Evolutionary conservation across 2,329 filamentous ascomycete genomes (phyloP).

Genomic region (Lecanicillium sp.): DNA sequence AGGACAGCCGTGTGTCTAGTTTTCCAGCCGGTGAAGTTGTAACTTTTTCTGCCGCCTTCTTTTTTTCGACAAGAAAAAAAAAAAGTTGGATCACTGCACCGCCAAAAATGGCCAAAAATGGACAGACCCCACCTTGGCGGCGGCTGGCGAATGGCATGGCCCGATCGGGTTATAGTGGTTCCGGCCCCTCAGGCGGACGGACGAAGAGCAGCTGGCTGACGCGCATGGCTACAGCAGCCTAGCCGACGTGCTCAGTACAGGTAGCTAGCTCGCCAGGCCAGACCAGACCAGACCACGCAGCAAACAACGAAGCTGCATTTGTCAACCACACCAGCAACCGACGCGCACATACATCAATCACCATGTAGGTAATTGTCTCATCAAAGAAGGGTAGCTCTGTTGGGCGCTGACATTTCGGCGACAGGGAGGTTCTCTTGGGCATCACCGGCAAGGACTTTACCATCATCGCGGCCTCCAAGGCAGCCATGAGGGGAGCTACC

Average conservation of each 20-base stretch:
- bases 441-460: constrained; percentile 99
- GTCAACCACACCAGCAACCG: constrained; percentile 2
- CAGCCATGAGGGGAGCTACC: constrained; percentile 93
- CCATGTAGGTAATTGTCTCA: constrained; percentile 10
- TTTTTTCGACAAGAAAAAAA: constrained; percentile 28
- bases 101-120: constrained; percentile 19
- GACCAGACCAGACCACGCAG: constrained; percentile 8
- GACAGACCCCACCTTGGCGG: constrained; percentile 9
- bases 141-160: constrained; percentile 21
- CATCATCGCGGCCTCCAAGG: constrained; percentile 95
- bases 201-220: constrained; percentile 12
- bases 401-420: neutral
- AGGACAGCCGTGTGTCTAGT: constrained; percentile 17
- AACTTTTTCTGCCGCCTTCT: constrained; percentile 20
- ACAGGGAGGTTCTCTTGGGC: constrained; percentile 93
- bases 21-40: constrained; percentile 23
- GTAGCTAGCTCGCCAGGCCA: constrained; percentile 2
- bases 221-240: constrained; percentile 19
- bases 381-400: neutral
- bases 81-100: constrained; percentile 28
- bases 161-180: constrained; percentile 24
- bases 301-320: constrained; percentile 17
- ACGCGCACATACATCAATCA: constrained; percentile 8
- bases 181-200: constrained; percentile 19
- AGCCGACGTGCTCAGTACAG: neutral